phyloP scores from a whole-genome alignment of 345 rosid genomes.

The Eucalyptus dawsonii region DNA sequence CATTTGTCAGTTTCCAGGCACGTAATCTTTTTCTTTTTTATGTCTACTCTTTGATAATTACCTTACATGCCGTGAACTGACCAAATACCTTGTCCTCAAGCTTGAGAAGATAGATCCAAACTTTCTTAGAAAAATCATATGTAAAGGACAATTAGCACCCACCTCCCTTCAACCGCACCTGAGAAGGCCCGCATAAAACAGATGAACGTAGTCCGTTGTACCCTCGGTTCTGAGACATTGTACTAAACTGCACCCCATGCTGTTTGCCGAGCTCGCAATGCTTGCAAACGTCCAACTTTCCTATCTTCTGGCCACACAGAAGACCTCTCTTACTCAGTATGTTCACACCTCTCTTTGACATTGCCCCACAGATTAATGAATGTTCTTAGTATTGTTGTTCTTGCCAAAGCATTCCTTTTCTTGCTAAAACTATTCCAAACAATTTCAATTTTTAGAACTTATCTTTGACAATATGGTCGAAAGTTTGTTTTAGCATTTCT shows the following conservation, averaged over 20 bases:
- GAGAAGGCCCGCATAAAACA: background rate
- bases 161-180: background rate
- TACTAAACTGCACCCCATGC: background rate
- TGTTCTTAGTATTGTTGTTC: background rate
- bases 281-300: background rate
- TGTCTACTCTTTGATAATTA: background rate
- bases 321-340: background rate
- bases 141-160: background rate
- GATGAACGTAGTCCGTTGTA: background rate
- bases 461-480: background rate
- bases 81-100: background rate
- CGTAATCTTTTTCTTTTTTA: background rate
- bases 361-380: background rate
- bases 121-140: background rate
- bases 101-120: background rate
- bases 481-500: background rate
- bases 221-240: background rate
- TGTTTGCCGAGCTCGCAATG: background rate
- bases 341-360: background rate
- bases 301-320: background rate
- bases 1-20: background rate
- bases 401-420: background rate
- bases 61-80: background rate
- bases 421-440: background rate
- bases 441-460: background rate